phyloP scores from a whole-genome alignment of 805 yeast species.

The Isabelozyma pseudorhagii region DNA sequence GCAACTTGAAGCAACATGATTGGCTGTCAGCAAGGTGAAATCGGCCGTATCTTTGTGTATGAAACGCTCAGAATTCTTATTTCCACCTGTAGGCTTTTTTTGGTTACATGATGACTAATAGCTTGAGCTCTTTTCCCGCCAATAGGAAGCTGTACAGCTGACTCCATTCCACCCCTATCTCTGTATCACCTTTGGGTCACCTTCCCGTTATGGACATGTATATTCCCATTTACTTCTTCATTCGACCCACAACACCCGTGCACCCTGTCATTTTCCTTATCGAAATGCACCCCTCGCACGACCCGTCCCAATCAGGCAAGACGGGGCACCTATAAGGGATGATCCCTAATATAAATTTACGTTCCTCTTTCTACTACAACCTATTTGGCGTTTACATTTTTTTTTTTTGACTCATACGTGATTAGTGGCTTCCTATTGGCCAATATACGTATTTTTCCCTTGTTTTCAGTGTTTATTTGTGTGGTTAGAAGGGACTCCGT shows the following conservation, averaged over 20 bases:
- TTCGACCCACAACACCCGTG: too few species aligned
- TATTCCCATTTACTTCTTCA: too few species aligned
- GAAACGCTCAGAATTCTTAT: too few species aligned
- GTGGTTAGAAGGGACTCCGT: neutral
- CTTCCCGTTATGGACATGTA: too few species aligned
- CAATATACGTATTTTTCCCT: neutral
- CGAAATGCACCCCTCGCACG: neutral
- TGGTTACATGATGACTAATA: too few species aligned
- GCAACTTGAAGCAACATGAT: neutral
- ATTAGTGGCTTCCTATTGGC: neutral
- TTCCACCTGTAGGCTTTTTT: too few species aligned
- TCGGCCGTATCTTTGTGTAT: neutral
- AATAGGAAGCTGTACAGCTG: too few species aligned
- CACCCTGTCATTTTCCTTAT: neutral
- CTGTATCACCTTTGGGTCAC: too few species aligned
- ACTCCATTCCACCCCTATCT: too few species aligned
- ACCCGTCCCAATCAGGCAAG: neutral
- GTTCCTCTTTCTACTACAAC: neutral
- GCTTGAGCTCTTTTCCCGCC: too few species aligned
- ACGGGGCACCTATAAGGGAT: neutral
- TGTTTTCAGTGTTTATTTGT: neutral
- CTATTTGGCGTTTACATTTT: neutral
- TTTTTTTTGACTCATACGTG: neutral
- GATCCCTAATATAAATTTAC: neutral
- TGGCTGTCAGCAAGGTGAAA: neutral